Conservation (phyloP, 2,329 filamentous ascomycete genomes). For the Ceratocystis destructans region DNA sequence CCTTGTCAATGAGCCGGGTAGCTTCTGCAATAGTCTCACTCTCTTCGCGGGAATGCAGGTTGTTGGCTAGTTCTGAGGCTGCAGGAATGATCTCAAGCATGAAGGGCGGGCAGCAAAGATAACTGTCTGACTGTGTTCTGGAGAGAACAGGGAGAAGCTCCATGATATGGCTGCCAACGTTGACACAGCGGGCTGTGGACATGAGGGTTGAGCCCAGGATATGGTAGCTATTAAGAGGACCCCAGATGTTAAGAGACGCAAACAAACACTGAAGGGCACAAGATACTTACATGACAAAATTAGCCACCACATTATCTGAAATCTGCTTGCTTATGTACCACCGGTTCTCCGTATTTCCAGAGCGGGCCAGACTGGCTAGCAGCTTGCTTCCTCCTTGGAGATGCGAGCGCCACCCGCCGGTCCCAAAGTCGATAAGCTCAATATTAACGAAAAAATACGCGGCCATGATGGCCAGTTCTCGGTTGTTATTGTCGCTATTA, state of each 20-base stretch:
- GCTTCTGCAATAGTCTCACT: slow-evolving; percentile 27
- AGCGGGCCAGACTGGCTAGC: slow-evolving; percentile 27
- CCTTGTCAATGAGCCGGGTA: slow-evolving; percentile 30
- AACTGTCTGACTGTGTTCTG: slow-evolving; percentile 31
- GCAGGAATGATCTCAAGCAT: slow-evolving; percentile 34
- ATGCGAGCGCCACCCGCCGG: slow-evolving; percentile 34
- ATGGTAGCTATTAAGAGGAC: slow-evolving; percentile 27
- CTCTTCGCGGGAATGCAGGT: slow-evolving; percentile 26
- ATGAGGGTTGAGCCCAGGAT: slow-evolving; percentile 30
- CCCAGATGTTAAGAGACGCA: no score
- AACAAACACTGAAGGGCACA: neutral
- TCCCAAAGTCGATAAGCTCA: slow-evolving; percentile 36
- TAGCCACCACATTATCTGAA: slow-evolving; percentile 35
- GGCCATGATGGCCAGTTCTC: slow-evolving; percentile 35
- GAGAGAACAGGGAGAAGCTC: slow-evolving; percentile 30
- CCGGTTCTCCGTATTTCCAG: slow-evolving; percentile 23
- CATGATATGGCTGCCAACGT: slow-evolving; percentile 30
- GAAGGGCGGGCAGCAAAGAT: slow-evolving; percentile 31
- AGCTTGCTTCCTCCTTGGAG: slow-evolving; percentile 34
- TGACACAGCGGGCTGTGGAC: slow-evolving; percentile 28
- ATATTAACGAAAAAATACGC: slow-evolving; percentile 40
- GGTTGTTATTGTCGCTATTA: slow-evolving; percentile 29
- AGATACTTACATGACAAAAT: slow-evolving; percentile 33
- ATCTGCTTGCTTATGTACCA: slow-evolving; percentile 22
- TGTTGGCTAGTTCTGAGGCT: slow-evolving; percentile 32